Evolutionary conservation across 495 filamentous ascomycete genomes (phyloP).

Genomic region (Penicillium lividum): DNA sequence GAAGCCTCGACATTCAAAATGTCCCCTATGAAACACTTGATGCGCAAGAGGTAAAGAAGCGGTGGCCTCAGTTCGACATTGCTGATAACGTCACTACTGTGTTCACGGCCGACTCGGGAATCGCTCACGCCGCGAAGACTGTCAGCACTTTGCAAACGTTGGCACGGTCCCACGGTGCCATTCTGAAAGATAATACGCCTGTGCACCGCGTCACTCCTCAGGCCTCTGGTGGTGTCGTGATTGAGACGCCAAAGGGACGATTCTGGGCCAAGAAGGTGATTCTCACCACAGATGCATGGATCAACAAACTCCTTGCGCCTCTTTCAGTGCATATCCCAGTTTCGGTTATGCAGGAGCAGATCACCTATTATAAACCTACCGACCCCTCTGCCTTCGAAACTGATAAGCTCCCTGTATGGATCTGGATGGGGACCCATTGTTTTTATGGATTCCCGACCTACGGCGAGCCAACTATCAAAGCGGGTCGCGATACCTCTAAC

Average conservation of each 20-base stretch:
- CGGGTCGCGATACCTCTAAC: slow-evolving; percentile 27
- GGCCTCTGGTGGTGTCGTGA: slow-evolving; percentile 16
- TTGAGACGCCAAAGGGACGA: slow-evolving; percentile 27
- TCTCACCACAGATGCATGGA: slow-evolving; percentile 32
- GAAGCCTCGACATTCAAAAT: slow-evolving; percentile 17
- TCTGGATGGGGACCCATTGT: slow-evolving; percentile 24
- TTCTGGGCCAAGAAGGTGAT: slow-evolving; percentile 30
- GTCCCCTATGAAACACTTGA: slow-evolving; percentile 29
- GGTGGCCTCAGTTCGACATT: slow-evolving; percentile 32
- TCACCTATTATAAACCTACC: slow-evolving; percentile 34
- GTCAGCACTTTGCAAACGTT: slow-evolving; percentile 26
- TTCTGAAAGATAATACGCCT: slow-evolving; percentile 26
- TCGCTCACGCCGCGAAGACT: slow-evolving; percentile 27
- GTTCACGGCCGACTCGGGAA: slow-evolving; percentile 29
- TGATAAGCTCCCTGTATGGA: slow-evolving; percentile 29
- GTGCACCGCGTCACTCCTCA: slow-evolving; percentile 28
- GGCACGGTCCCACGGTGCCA: slow-evolving; percentile 24
- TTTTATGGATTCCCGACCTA: slow-evolving; percentile 33
- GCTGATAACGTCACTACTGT: slow-evolving; percentile 27
- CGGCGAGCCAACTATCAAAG: slow-evolving; percentile 36
- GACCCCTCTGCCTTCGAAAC: slow-evolving; percentile 19
- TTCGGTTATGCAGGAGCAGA: slow-evolving; percentile 34
- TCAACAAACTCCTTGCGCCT: slow-evolving; percentile 29
- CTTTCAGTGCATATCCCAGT: slow-evolving; percentile 29
- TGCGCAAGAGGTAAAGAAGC: slow-evolving; percentile 24